Conservation (phyloP, 2,329 filamentous ascomycete genomes). For the Plectosphaerella sp. region DNA sequence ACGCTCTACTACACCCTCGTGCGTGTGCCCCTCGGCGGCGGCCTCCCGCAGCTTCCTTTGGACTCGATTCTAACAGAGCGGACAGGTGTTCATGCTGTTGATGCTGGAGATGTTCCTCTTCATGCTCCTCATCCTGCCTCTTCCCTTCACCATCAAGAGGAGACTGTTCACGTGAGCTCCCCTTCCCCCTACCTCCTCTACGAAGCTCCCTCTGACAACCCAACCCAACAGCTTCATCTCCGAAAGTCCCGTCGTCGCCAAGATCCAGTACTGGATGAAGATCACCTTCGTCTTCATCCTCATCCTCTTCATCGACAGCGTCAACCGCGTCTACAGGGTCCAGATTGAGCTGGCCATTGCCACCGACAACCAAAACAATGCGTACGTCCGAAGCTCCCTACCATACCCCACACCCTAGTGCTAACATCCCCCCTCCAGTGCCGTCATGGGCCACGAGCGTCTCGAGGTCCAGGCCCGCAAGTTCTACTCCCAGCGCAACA, state of each 20-base stretch:
- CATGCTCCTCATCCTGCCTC: constrained; percentile 74
- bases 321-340: constrained; percentile 76
- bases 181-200: not conserved
- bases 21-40: constrained; percentile 16
- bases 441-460: constrained; percentile 84
- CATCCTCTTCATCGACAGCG: constrained; percentile 95
- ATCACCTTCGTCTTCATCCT: constrained; percentile 99
- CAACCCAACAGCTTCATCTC: constrained; percentile 72
- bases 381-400: constrained; percentile 36
- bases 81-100: constrained; percentile 76
- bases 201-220: constrained; percentile 2
- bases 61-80: constrained; percentile 2
- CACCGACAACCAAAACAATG: constrained; percentile 52
- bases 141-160: constrained; percentile 82
- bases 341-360: constrained; percentile 80
- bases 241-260: constrained; percentile 77
- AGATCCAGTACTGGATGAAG: constrained; percentile 96
- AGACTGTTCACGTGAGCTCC: constrained; percentile 69
- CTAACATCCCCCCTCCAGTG: constrained; percentile 33
- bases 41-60: not conserved
- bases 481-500: constrained; percentile 99
- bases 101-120: constrained; percentile 81
- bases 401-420: not conserved
- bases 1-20: constrained; percentile 56
- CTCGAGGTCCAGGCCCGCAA: constrained; percentile 99